phyloP scores from a whole-genome alignment of 768 basidiomycete genomes.

The Leccinum broughii region DNA sequence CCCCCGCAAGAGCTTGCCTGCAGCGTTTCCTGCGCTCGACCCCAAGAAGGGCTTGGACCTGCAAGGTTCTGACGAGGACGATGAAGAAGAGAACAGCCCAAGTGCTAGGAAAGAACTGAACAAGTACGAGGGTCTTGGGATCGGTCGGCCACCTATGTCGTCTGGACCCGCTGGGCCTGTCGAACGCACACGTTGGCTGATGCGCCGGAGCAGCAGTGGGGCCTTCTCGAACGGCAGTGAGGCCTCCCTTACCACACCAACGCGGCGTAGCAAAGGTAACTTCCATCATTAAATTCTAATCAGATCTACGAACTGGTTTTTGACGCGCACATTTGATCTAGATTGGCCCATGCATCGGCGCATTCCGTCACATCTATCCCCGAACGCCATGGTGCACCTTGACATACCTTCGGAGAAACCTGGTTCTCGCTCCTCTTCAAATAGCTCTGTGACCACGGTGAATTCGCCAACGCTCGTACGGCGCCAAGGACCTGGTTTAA shows the following conservation, averaged over 20 bases:
- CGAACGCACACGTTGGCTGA: slow-evolving; percentile 57
- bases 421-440: slow-evolving; percentile 58
- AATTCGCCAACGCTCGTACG: slow-evolving; percentile 47
- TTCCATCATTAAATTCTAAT: slow-evolving; percentile 46
- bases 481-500: slow-evolving; percentile 29
- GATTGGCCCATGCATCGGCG: slow-evolving; percentile 60
- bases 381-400: slow-evolving; percentile 40
- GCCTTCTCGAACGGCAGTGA: slow-evolving; percentile 80
- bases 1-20: slow-evolving; percentile 72
- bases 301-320: neutral
- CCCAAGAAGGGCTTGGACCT: slow-evolving; percentile 28
- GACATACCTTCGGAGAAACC: slow-evolving; percentile 46
- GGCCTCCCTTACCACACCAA: slow-evolving; percentile 61
- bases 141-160: slow-evolving; percentile 53
- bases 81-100: slow-evolving; percentile 64
- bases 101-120: slow-evolving; percentile 50
- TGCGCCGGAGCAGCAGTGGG: slow-evolving; percentile 79
- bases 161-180: slow-evolving; percentile 34
- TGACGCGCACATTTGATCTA: slow-evolving; percentile 24
- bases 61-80: slow-evolving; percentile 59
- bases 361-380: slow-evolving; percentile 49
- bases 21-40: slow-evolving; percentile 57
- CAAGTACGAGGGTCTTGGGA: slow-evolving; percentile 63
- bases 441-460: slow-evolving; percentile 46
- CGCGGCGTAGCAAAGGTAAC: slow-evolving; percentile 50